Evolutionary conservation across 139 green algal genomes (phyloP), one percentile per base, ranked within the genome.

Genomic region (Tetraselmis striata): DNA sequence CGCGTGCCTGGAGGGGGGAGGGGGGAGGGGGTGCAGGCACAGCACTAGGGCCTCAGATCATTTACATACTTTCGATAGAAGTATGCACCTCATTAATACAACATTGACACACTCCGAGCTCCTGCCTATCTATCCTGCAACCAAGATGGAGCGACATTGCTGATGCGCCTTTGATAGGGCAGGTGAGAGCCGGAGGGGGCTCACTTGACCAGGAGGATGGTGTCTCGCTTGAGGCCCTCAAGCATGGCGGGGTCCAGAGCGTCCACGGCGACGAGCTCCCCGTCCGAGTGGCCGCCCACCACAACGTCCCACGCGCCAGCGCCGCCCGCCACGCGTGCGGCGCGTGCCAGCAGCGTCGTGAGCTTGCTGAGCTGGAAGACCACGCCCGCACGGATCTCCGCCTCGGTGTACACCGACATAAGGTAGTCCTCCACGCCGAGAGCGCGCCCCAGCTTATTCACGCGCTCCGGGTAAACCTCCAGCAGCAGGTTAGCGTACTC

Each of bases 311-410:
- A 99, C 29, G 86, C 83, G 74, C 75, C 81, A 83, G 82, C 80
- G 11, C 89, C 85, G 24, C 85, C 86, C 31, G 87, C 86, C 23
- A 85, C 28, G 27, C 93, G 81, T 67, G 90, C 77, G 2, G 88
- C 90, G 25, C 89, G 85, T 29, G 90, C 82, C 32, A 94, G 83
- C 67, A 91, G 32, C 1, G 79, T 84, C 30, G 67, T 77, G 59
- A 95, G 86, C 86, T 94, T 95, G 76, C 87, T 88, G 58, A 94
- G 79, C 88, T 99, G 95, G 88, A 99, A 99, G 24, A 96, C 93
- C 77, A 98, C 84, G 79, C 87, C 94, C 25, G 89, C 90, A 5
- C 95, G 89, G 75, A 98, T 91, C 86, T 98, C 94, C 2, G 92
- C 89, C 91, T 98, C 95, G 81, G 93, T 89, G 84, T 97, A 98